Percentiles rank a stretch among this genome's conserved stretches.
Conservation (phyloP, 2,329 filamentous ascomycete species). For the Pseudopyrenochaeta lycopersici region DNA sequence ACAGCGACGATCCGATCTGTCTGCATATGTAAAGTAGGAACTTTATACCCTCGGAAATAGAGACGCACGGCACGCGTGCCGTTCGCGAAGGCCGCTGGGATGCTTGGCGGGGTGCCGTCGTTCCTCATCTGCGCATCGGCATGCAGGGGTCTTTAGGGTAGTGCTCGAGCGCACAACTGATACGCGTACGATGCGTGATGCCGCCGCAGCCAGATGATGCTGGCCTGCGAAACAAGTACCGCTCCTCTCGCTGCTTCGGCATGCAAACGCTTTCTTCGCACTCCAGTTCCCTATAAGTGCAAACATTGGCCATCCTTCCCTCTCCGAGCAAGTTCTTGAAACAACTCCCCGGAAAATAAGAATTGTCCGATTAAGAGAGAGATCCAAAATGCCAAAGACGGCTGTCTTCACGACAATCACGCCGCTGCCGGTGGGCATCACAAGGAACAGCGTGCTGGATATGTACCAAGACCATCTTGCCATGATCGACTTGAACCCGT, state of each 20-base stretch:
- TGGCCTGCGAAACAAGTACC: slow-evolving; percentile 39
- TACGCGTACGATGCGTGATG: slow-evolving; percentile 26
- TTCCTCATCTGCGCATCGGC: slow-evolving; percentile 24
- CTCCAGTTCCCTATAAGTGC: slow-evolving; percentile 15
- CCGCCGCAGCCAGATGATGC: slow-evolving; percentile 16
- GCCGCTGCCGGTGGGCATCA: slow-evolving; percentile 74
- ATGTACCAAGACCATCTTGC: slow-evolving; percentile 80
- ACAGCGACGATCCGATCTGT: slow-evolving; percentile 14
- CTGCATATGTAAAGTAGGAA: slow-evolving; percentile 1
- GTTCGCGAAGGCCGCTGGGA: slow-evolving; percentile 23
- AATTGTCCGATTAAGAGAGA: not conserved
- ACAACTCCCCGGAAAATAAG: slow-evolving; percentile 5
- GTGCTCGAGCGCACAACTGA: slow-evolving; percentile 23
- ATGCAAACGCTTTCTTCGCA: slow-evolving; percentile 23
- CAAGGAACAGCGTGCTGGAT: slow-evolving; percentile 74
- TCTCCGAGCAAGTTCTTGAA: slow-evolving; percentile 11
- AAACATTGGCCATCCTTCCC: slow-evolving; percentile 11
- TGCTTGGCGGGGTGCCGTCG: slow-evolving; percentile 31
- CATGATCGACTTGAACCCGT: slow-evolving; percentile 89
- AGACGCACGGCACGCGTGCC: slow-evolving; percentile 6
- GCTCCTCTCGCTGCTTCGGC: slow-evolving; percentile 24
- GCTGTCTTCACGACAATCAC: slow-evolving; percentile 80
- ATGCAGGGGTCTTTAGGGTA: slow-evolving; percentile 28
- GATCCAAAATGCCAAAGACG: slow-evolving; percentile 70
- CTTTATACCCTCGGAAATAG: slow-evolving; percentile 4